Evolutionary conservation across 2,329 filamentous ascomycete genomes (phyloP), one percentile per base, ranked within the genome.

Genomic region (Grosmannia penicillata): DNA sequence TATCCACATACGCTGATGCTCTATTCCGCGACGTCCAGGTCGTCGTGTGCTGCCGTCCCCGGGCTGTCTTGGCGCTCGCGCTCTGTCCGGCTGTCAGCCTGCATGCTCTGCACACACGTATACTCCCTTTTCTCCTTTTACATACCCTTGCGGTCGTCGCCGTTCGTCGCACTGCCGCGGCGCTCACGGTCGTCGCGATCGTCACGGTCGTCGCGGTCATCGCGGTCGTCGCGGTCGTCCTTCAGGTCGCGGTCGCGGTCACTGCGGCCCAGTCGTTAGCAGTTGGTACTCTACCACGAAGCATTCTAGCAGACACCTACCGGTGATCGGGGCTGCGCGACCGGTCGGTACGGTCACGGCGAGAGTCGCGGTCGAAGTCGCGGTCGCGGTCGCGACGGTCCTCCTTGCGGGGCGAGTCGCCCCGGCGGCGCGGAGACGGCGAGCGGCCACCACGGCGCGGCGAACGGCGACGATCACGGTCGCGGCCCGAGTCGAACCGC

Each of bases 401-500:
- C 47, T 93, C 86, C 63, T 91, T 91, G 48, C 84, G 78, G 26
- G 86, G 86, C 45, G 85, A 93, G 57, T 83, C 85, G 49, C 91
- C 82, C 47, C 82, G 76, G 51, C 82, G 78, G 47, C 85, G 78
- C 47, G 85, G 79, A 46, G 85, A 84, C 46, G 79, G 82, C 40
- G 82, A 82, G 43, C 84, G 80, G 49, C 56, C 55, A 34, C 80
- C 70, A 45, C 75, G 70, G 43, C 76, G 75, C 47, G 75, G 75
- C 49, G 75, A 75, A 38, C 74, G 72, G 48, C 66, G 71, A 24
- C 75, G 72, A 44, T 80, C 75, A 47, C 77, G 81, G 53, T 85
- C 82, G 53, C 82, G 77, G 44, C 87, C 89, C 49, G 85, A 86
- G 60, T 95, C 91, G 57, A 98, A 98, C 45, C 91, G 83, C 91